Conservation (phyloP, 108 stramenopile species). For the Cyclotella kingstonii region DNA sequence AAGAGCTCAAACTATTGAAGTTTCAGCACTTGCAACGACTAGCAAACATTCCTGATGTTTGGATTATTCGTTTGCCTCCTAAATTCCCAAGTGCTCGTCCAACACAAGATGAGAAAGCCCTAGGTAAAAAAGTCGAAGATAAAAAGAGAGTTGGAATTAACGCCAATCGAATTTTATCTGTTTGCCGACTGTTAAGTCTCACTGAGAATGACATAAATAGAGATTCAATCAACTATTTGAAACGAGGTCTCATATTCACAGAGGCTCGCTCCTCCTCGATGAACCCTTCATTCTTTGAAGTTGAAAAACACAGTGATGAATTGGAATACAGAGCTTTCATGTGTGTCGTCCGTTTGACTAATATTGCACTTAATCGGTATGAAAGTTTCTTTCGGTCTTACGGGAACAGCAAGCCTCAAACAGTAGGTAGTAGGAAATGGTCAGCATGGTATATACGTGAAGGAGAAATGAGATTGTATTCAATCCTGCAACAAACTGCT, state of each 20-base stretch:
- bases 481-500: constrained; percentile 27
- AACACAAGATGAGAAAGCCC: constrained; percentile 4
- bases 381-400: neutral
- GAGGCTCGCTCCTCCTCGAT: neutral
- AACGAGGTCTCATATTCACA: constrained; percentile 32
- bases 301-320: constrained; percentile 43
- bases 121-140: constrained; percentile 7
- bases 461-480: constrained; percentile 36
- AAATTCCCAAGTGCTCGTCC: constrained; percentile 43
- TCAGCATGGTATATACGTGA: constrained; percentile 41
- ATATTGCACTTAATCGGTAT: constrained; percentile 49
- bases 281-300: constrained; percentile 20
- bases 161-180: constrained; percentile 48
- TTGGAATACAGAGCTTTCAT: constrained; percentile 68
- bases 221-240: constrained; percentile 48
- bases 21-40: constrained; percentile 54
- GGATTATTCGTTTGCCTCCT: constrained; percentile 57
- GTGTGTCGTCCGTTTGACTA: constrained; percentile 57
- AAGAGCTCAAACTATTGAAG: constrained; percentile 70
- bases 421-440: constrained; percentile 33
- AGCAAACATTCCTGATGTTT: constrained; percentile 54
- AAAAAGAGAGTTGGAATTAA: constrained; percentile 50
- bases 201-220: constrained; percentile 60
- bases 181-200: constrained; percentile 74
- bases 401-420: constrained; percentile 23